Percentiles rank a stretch among this genome's conserved stretches.
Conservation (phyloP, 257 asterid species). For the Nemophila menziesii region DNA sequence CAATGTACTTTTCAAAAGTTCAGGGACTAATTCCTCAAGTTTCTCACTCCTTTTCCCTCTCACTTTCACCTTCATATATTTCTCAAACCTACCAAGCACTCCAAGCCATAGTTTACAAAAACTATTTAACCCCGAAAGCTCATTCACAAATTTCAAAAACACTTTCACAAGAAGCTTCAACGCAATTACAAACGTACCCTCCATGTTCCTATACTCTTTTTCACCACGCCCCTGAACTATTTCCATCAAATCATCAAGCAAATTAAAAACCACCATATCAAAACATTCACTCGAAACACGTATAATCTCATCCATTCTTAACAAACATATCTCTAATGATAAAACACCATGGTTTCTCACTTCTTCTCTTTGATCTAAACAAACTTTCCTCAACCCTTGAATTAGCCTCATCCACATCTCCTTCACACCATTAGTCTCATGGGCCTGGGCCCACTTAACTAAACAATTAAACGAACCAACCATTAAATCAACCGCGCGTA, state of each 20-base stretch:
- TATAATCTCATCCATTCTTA: constrained; percentile 53
- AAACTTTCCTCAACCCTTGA: constrained; percentile 80
- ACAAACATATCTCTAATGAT: constrained; percentile 59
- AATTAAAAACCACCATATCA: constrained; percentile 72
- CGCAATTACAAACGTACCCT: constrained; percentile 78
- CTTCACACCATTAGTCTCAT: constrained; percentile 69
- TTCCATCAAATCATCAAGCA: constrained; percentile 82
- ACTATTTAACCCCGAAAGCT: constrained; percentile 49
- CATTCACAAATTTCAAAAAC: constrained; percentile 39
- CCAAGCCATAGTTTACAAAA: constrained; percentile 89
- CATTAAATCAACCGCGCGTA: constrained; percentile 76
- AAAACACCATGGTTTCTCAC: constrained; percentile 80
- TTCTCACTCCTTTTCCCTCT: constrained; percentile 62
- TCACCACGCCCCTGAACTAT: constrained; percentile 82
- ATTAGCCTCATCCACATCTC: constrained; percentile 95
- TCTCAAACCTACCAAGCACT: constrained; percentile 74
- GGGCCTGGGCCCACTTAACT: constrained; percentile 63
- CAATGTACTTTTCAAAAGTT: constrained; percentile 63
- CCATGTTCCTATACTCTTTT: constrained; percentile 77
- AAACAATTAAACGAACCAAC: constrained; percentile 57
- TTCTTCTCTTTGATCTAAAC: constrained; percentile 93
- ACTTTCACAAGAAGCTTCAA: constrained; percentile 61
- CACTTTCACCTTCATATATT: constrained; percentile 61
- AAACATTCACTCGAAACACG: constrained; percentile 73
- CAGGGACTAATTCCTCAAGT: constrained; percentile 77